Evolutionary conservation across 352 stramenopile species (phyloP), one percentile per base, ranked within the genome.

Genomic region (Phytophthora fragariae): DNA sequence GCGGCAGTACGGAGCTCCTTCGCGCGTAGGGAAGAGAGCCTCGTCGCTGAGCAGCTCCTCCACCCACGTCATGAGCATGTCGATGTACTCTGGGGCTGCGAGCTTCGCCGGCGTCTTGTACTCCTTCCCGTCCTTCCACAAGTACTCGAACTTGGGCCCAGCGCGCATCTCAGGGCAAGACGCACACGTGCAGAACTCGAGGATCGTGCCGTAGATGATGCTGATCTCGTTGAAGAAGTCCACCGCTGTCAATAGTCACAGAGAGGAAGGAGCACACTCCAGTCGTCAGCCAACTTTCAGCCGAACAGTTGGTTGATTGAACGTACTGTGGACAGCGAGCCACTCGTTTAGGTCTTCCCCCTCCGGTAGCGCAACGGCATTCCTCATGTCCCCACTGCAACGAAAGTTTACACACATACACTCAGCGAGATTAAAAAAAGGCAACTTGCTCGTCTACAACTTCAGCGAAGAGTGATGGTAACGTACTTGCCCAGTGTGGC

Each of bases 161-260:
- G 85, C 87, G 53, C 87, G 89, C 89, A 97, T 96, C 50, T 89
- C 75, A 4, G 86, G 78, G 65, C 88, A 97, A 17, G 76, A 85
- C 27, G 87, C 60, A 3, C 73, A 73, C 24, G 83, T 95, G 62
- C 87, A 94, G 67, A 94, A 92, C 77, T 97, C 89, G 39, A 91
- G 80, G 44, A 97, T 87, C 31, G 95, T 97, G 39, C 92, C 94
- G 67, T 98, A 98, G 53, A 98, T 82, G 46, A 98, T 91, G 56
- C 86, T 97, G 62, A 98, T 91, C 78, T 98, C 93, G 68, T 98
- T 98, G 81, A 97, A 98, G 68, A 98, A 98, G 73, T 98, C 95
- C 24, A 98, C 92, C 24, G 92, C 92, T 97, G 50, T 21, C 19
- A 47, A 50, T 12, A 5, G 12, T 37, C 19, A 49, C 39, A 17